phyloP scores from a whole-genome alignment of 2,329 filamentous ascomycete genomes.

The Claviceps sp. region DNA sequence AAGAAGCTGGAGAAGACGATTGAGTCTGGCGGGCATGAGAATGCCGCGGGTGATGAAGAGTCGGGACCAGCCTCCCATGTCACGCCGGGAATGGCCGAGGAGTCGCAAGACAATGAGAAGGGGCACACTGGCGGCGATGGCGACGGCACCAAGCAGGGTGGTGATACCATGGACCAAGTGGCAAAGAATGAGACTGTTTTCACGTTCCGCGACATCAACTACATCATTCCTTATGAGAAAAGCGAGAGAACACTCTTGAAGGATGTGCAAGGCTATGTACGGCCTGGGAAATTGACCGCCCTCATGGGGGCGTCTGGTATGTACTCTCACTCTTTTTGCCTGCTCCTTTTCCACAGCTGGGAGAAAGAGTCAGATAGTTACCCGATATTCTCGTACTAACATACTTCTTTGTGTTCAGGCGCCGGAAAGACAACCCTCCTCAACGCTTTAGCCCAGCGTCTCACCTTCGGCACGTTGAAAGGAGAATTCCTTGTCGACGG shows the following conservation, averaged over 20 bases:
- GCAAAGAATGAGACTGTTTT: slow-evolving; percentile 48
- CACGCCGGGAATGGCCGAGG: slow-evolving; percentile 44
- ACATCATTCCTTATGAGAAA: slow-evolving; percentile 40
- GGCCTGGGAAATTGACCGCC: slow-evolving; percentile 67
- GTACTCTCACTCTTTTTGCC: neutral
- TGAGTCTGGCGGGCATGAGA: slow-evolving; percentile 31
- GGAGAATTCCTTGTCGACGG: slow-evolving; percentile 74
- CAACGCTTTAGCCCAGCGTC: slow-evolving; percentile 60
- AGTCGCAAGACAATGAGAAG: slow-evolving; percentile 5
- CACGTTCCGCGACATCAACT: slow-evolving; percentile 37
- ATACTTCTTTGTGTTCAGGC: slow-evolving; percentile 10
- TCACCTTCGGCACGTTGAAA: slow-evolving; percentile 61
- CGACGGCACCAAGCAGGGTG: slow-evolving; percentile 9
- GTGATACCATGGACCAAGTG: slow-evolving; percentile 29
- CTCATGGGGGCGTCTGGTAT: slow-evolving; percentile 52
- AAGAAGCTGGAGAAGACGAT: slow-evolving; percentile 43
- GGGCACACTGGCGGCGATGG: slow-evolving; percentile 9
- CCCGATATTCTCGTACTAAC: neutral
- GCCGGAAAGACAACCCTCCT: slow-evolving; percentile 62
- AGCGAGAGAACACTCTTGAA: slow-evolving; percentile 58
- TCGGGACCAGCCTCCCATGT: slow-evolving; percentile 27
- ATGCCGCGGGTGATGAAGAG: slow-evolving; percentile 38
- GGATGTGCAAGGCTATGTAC: slow-evolving; percentile 71
- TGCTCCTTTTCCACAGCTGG: no score
- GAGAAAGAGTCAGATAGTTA: no score